Percentiles rank a stretch among this genome's conserved stretches.
Conservation (phyloP, 768 basidiomycete species). For the Russula earlei region DNA sequence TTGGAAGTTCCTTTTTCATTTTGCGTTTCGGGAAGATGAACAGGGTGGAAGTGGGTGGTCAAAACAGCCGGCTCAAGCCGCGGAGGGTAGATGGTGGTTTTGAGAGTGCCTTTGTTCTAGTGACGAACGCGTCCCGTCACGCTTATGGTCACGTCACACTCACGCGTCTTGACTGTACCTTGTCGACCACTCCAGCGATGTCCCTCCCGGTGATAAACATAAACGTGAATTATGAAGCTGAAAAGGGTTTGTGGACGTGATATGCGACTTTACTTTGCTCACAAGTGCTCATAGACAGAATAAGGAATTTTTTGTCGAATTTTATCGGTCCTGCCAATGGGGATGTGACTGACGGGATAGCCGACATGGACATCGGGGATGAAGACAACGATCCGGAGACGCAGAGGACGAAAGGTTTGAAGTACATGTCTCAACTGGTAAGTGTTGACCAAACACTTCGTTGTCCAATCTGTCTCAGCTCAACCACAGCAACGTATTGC, state of each 20-base stretch:
- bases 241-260: conserved; percentile 43
- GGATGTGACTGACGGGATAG: conserved; percentile 58
- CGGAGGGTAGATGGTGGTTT: too few relatives aligned
- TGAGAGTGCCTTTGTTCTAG: too few relatives aligned
- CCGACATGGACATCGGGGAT: conserved; percentile 59
- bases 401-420: conserved; percentile 37
- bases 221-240: conserved; percentile 56
- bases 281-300: conserved; percentile 40
- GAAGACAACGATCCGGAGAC: conserved; percentile 29
- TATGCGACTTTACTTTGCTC: background rate
- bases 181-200: conserved; percentile 36
- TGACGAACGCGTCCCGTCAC: conserved; percentile 4
- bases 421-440: conserved; percentile 83
- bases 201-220: conserved; percentile 54
- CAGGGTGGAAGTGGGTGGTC: background rate
- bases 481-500: conserved; percentile 72
- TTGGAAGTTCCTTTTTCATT: conserved; percentile 16
- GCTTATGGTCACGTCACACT: background rate
- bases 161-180: too few relatives aligned
- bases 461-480: conserved; percentile 8
- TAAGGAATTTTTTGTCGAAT: conserved; percentile 59
- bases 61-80: background rate
- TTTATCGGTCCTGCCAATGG: conserved; percentile 51
- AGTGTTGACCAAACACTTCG: conserved; percentile 23
- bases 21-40: background rate